A percentile compares a stretch with the other conserved stretches of the same genome.
Evolutionary conservation across 208 protist genomes (phyloP).

Genomic region (Eutreptiella sp.): DNA sequence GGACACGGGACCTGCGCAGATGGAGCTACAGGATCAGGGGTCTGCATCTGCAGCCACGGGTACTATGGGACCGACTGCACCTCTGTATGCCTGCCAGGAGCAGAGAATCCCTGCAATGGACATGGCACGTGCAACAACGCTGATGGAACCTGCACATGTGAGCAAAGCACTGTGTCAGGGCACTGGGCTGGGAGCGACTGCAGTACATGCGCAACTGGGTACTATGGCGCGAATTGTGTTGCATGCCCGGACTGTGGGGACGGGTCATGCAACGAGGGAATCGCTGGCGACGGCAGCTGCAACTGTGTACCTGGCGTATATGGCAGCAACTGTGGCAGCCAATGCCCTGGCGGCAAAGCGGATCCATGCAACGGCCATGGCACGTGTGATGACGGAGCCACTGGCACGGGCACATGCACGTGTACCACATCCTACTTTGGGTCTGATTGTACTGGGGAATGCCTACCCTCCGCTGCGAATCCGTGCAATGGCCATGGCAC

Average conservation of each 20-base stretch:
- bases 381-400: slow-evolving; percentile 8
- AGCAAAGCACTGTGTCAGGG: slow-evolving; percentile 31
- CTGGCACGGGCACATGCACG: slow-evolving; percentile 8
- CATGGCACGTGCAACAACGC: slow-evolving; percentile 11
- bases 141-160: slow-evolving; percentile 24
- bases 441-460: background rate
- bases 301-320: slow-evolving; percentile 16
- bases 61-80: slow-evolving; percentile 23
- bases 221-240: slow-evolving; percentile 28
- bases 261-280: slow-evolving; percentile 39
- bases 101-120: slow-evolving; percentile 3
- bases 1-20: background rate
- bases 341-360: slow-evolving; percentile 21
- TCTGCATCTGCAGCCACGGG: slow-evolving; percentile 17
- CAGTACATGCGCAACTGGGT: slow-evolving; percentile 10
- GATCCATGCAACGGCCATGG: slow-evolving; percentile 24
- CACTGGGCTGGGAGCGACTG: slow-evolving; percentile 34
- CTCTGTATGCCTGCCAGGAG: background rate
- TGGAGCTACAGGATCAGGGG: background rate
- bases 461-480: background rate
- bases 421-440: background rate
- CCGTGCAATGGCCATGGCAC: background rate
- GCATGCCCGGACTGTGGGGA: slow-evolving; percentile 14
- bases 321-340: slow-evolving; percentile 9
- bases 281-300: slow-evolving; percentile 20